Base-by-base conservation (phyloP, 129 eudicot species). In the Logfia minima region DNA sequence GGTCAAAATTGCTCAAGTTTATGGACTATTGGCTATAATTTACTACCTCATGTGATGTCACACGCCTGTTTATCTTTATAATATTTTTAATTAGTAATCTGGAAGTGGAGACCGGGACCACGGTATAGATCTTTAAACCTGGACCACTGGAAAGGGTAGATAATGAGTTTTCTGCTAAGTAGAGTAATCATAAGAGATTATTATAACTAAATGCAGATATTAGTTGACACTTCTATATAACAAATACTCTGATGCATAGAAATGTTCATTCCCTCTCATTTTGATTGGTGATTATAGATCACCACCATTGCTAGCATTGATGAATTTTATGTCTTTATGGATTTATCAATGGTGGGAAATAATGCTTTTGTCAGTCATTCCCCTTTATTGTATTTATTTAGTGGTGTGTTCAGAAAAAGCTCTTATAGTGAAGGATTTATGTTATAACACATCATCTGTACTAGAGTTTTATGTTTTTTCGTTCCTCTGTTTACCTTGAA, bases 81-180 rank as follows among this genome's bases (percentile, higher is more conserved):
- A 5, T 19, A 72, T 58, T 35, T 67, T 68, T 53, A 26, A 45
- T 52, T 72, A 45, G 58, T 9, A 72, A 71, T 24, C 66, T 72
- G 39, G 43, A 72, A 45, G 83, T 71, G 83, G 83, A 71, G 64
- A 60, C 64, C 19, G 52, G 73, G 78, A 79, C 83, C 83, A 24
- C 39, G 8, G 31, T 72, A 24, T 45, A 62, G 31, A 51, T 77
- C 13, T 65, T 77, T 68, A 52, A 68, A 61, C 22, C 8, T 60
- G 73, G 78, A 79, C 72, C 66, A 52, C 73, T 17, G 21, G 4
- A 17, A 10, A 63, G 52, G 72, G 35, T 79, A 45, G 35, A 79
- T 53, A 70, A 71, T 79, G 71, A 43, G 76, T 70, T 34, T 58
- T 19, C 34, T 72, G 62, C 21, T 63, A 16, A 63, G 41, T 26